phyloP scores from a whole-genome alignment of 805 yeast species.

The Schizosaccharomyces lindneri region DNA sequence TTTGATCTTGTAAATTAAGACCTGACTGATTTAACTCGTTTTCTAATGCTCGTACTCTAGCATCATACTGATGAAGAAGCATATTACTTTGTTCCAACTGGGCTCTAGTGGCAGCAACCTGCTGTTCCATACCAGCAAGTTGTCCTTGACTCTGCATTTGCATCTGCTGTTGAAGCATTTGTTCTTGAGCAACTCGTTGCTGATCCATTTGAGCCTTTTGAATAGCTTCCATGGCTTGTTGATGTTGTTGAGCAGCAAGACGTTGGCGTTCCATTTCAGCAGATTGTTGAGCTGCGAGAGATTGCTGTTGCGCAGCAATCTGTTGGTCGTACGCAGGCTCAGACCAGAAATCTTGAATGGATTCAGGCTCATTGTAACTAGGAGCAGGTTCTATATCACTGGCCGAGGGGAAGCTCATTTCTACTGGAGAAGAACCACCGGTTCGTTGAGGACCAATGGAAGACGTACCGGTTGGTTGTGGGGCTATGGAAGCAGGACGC shows the following conservation, averaged over 20 bases:
- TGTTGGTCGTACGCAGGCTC: not conserved
- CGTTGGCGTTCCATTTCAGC: constrained; percentile 42
- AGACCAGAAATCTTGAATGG: constrained; percentile 23
- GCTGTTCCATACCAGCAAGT: constrained; percentile 61
- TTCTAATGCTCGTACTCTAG: constrained; percentile 60
- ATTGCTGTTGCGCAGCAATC: not conserved
- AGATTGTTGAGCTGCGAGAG: constrained; percentile 29
- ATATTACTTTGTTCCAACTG: constrained; percentile 73
- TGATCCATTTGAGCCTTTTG: constrained; percentile 43
- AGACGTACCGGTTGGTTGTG: constrained; percentile 4
- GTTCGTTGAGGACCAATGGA: constrained; percentile 8
- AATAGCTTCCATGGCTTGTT: constrained; percentile 45
- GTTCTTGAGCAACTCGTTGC: constrained; percentile 49
- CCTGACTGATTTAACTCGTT: constrained; percentile 37
- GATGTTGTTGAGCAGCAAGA: constrained; percentile 43
- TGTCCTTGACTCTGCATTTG: constrained; percentile 56
- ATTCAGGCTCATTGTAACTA: constrained; percentile 11
- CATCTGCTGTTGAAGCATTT: constrained; percentile 36
- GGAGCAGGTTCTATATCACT: constrained; percentile 2
- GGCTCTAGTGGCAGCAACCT: constrained; percentile 42
- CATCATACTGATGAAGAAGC: constrained; percentile 66
- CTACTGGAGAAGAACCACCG: not conserved
- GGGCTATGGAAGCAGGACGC: constrained; percentile 15
- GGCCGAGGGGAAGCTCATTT: not conserved
- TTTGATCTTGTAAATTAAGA: constrained; percentile 43